Evolutionary conservation across 2,329 filamentous ascomycete species (phyloP).

Genomic region (Magnaporthiopsis incrustans): DNA sequence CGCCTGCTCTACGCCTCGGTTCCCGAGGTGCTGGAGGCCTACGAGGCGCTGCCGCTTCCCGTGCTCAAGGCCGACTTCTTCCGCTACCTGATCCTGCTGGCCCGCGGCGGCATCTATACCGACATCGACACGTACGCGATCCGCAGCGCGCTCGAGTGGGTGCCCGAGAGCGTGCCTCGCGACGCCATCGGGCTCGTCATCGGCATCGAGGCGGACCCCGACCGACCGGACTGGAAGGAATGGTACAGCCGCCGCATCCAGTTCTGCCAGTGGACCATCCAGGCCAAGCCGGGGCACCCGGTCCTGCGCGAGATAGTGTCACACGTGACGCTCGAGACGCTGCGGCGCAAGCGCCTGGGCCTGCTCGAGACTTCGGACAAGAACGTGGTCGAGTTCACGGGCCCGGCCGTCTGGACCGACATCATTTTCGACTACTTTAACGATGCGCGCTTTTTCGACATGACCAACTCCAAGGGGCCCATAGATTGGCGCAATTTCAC

Average conservation of each 20-base stretch:
- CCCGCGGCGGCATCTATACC: constrained; percentile 63
- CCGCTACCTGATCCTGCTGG: constrained; percentile 60
- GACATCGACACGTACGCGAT: constrained; percentile 89
- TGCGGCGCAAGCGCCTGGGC: constrained; percentile 62
- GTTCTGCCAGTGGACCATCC: constrained; percentile 99
- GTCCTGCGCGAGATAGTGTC: constrained; percentile 81
- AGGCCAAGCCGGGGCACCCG: constrained; percentile 89
- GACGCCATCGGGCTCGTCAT: constrained; percentile 78
- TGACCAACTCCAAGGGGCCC: constrained; percentile 58
- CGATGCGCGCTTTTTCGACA: constrained; percentile 79
- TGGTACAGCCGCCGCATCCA: constrained; percentile 97
- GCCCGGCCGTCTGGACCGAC: constrained; percentile 88
- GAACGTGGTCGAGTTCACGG: constrained; percentile 82
- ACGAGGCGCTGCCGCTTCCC: constrained; percentile 61
- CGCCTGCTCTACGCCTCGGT: constrained; percentile 78
- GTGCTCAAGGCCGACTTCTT: constrained; percentile 77
- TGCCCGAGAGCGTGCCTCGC: constrained; percentile 69
- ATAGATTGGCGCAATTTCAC: constrained; percentile 88
- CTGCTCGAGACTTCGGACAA: constrained; percentile 54
- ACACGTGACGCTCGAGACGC: constrained; percentile 74
- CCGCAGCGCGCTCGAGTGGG: constrained; percentile 77
- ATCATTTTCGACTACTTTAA: constrained; percentile 90
- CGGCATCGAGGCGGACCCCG: constrained; percentile 93
- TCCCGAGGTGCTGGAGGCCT: constrained; percentile 72
- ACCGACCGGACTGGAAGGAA: constrained; percentile 82